Conservation (phyloP, 2,329 filamentous ascomycete genomes). For the Aspergillus tamarii region DNA sequence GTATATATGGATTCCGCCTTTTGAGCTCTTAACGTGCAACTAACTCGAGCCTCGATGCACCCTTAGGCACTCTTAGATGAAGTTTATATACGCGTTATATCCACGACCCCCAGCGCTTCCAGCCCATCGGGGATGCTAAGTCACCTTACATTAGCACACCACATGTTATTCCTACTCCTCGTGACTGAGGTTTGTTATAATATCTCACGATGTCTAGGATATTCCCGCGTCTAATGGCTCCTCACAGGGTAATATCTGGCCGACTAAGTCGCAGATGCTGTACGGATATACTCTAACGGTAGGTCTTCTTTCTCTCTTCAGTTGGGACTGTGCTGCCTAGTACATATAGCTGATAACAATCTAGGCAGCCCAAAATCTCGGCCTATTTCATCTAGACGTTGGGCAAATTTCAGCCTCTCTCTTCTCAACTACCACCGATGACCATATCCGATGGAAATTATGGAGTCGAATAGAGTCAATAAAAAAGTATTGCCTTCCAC, state of each 20-base stretch:
- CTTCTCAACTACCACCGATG: neutral
- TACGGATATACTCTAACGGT: neutral
- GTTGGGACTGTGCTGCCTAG: neutral
- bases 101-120: neutral
- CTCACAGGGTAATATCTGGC: neutral
- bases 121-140: neutral
- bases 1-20: neutral
- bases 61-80: neutral
- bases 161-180: neutral
- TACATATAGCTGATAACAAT: neutral
- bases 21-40: neutral
- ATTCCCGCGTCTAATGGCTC: neutral
- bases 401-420: neutral
- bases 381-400: neutral
- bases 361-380: neutral
- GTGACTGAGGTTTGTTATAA: neutral
- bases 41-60: too few species aligned
- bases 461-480: slow-evolving; percentile 1
- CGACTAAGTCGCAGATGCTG: neutral
- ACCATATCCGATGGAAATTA: neutral
- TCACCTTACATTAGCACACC: neutral
- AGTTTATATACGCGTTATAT: neutral
- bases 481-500: neutral
- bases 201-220: neutral
- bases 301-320: neutral